Conservation (phyloP, 2,329 filamentous ascomycete genomes). For the Cladosporium austrohemisphaericum region DNA sequence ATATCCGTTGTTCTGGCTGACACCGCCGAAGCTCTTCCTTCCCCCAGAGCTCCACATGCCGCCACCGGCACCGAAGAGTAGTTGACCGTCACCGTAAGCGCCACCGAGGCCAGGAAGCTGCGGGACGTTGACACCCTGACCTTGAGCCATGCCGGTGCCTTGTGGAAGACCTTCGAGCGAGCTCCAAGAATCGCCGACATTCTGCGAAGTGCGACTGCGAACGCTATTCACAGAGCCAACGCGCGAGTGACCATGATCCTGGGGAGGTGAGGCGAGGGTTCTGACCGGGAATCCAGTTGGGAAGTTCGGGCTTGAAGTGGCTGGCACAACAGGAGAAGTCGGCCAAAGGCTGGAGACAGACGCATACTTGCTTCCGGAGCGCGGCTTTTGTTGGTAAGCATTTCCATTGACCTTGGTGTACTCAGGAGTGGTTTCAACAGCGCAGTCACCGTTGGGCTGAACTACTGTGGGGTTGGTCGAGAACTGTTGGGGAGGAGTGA, state of each 20-base stretch:
- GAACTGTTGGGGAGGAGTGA: constrained; percentile 44
- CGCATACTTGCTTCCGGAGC: constrained; percentile 10
- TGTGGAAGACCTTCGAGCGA: constrained; percentile 22
- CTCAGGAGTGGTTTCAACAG: constrained; percentile 34
- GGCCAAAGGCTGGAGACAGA: constrained; percentile 32
- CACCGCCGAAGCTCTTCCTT: constrained; percentile 11
- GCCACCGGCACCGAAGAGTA: constrained; percentile 39
- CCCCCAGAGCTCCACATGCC: constrained; percentile 36
- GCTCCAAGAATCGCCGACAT: constrained; percentile 26
- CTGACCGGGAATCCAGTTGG: constrained; percentile 32
- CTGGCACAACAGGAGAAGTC: constrained; percentile 12
- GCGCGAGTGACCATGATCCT: constrained; percentile 36
- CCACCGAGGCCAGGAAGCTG: constrained; percentile 17
- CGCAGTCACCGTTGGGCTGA: constrained; percentile 36
- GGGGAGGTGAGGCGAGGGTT: constrained; percentile 26
- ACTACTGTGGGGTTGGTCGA: constrained; percentile 24
- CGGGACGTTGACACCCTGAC: constrained; percentile 9
- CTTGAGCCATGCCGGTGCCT: constrained; percentile 17
- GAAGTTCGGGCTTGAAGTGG: constrained; percentile 28
- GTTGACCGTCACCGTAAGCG: constrained; percentile 32
- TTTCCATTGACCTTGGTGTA: constrained; percentile 28
- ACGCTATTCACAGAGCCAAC: constrained; percentile 42
- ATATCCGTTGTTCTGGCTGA: constrained; percentile 6
- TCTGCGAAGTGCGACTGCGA: constrained; percentile 34
- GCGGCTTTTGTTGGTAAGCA: constrained; percentile 16